phyloP scores from a whole-genome alignment of 192 early-diverging fungal genomes.

The Umbelopsis vinacea region DNA sequence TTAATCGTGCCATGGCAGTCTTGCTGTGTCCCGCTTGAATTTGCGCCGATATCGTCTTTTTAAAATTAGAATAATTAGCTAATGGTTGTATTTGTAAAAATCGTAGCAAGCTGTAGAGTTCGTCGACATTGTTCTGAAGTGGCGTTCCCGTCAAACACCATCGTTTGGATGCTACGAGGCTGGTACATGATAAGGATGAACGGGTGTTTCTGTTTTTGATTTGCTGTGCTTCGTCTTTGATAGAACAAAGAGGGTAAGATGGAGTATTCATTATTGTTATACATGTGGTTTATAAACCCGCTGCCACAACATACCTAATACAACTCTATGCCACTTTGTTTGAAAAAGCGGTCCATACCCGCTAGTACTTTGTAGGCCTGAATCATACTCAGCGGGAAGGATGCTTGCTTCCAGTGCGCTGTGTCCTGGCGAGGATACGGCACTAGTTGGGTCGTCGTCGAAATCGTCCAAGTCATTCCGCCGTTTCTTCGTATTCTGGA shows the following conservation, averaged over 20 bases:
- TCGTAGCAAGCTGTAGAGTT: conserved; percentile 70
- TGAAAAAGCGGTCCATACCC: conserved; percentile 45
- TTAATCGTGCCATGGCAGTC: conserved; percentile 56
- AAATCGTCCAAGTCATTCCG: neutral
- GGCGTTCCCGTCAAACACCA: conserved; percentile 73
- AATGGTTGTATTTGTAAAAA: conserved; percentile 69
- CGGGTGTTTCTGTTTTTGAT: conserved; percentile 62
- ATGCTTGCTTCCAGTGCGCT: neutral
- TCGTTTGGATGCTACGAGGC: conserved; percentile 52
- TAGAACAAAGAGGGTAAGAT: neutral
- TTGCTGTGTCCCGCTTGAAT: conserved; percentile 39
- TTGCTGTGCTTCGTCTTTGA: conserved; percentile 67
- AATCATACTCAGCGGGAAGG: neutral
- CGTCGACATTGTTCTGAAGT: conserved; percentile 68
- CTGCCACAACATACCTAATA: conserved; percentile 38
- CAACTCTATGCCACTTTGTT: conserved; percentile 50
- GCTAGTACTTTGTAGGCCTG: neutral
- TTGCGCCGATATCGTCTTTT: conserved; percentile 50
- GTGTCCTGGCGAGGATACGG: neutral
- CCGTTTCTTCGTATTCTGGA: conserved; percentile 13
- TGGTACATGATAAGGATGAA: conserved; percentile 47
- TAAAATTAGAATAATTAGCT: conserved; percentile 54
- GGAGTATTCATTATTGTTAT: neutral
- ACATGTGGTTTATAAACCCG: neutral
- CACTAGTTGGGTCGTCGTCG: conserved; percentile 1